Conservation (phyloP, 352 stramenopile species). For the Phytophthora pluvialis region DNA sequence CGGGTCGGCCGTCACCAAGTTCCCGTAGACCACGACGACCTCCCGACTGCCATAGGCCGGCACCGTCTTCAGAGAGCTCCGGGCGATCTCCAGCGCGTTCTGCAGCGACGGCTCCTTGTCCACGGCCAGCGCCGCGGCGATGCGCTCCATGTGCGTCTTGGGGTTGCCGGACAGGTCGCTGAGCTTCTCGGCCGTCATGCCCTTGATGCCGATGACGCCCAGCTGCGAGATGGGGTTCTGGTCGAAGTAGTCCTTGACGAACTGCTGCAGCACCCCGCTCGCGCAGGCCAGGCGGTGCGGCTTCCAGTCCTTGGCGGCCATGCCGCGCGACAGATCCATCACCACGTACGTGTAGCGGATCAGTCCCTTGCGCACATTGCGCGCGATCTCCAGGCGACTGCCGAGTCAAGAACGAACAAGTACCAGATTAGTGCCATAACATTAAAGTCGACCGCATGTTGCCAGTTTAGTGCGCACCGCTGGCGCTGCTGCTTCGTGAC, state of each 20-base stretch:
- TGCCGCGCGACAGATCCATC: constrained; percentile 86
- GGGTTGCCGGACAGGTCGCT: constrained; percentile 92
- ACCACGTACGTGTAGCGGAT: constrained; percentile 90
- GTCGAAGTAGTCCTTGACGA: constrained; percentile 93
- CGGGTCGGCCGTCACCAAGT: constrained; percentile 96
- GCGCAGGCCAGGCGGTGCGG: constrained; percentile 76
- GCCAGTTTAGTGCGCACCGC: constrained; percentile 46
- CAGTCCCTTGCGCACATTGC: constrained; percentile 84
- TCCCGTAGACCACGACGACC: constrained; percentile 95
- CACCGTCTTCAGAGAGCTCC: constrained; percentile 91
- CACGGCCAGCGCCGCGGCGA: constrained; percentile 67
- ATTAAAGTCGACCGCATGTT: not conserved
- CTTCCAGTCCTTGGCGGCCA: constrained; percentile 90
- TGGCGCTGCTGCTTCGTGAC: constrained; percentile 75
- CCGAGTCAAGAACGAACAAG: not conserved
- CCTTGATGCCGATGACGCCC: constrained; percentile 90
- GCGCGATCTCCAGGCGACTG: constrained; percentile 81
- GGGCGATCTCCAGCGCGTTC: constrained; percentile 91
- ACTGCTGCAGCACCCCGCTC: constrained; percentile 79
- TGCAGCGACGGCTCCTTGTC: constrained; percentile 92
- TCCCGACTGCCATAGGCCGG: constrained; percentile 86
- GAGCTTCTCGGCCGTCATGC: constrained; percentile 91
- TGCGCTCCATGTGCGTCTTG: constrained; percentile 85
- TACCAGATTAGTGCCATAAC: constrained; percentile 6
- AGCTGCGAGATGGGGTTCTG: constrained; percentile 95